Evolutionary conservation across 805 yeast species (phyloP).

Genomic region (Ogataea pini): DNA sequence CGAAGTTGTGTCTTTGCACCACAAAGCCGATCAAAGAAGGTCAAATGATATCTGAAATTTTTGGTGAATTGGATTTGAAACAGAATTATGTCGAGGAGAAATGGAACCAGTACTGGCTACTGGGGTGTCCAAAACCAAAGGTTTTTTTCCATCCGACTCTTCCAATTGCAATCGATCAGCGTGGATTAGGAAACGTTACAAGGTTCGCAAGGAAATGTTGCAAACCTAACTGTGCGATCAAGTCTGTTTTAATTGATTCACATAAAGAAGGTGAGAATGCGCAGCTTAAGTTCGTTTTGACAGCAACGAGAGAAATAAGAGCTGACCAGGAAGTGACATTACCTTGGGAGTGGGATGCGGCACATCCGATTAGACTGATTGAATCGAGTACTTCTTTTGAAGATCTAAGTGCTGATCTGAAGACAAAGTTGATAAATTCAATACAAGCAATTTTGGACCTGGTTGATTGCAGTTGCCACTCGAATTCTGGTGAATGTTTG

Average conservation of each 20-base stretch:
- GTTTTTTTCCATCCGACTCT: slow-evolving; percentile 57
- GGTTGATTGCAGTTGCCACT: slow-evolving; percentile 59
- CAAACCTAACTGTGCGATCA: slow-evolving; percentile 69
- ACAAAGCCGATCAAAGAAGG: slow-evolving; percentile 43
- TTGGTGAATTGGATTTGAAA: slow-evolving; percentile 74
- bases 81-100: slow-evolving; percentile 62
- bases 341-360: slow-evolving; percentile 86
- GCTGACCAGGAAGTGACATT: slow-evolving; percentile 73
- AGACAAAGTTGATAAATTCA: slow-evolving; percentile 56
- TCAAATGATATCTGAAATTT: slow-evolving; percentile 56
- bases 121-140: slow-evolving; percentile 69
- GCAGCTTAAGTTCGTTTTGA: slow-evolving; percentile 51
- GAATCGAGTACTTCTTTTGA: slow-evolving; percentile 51
- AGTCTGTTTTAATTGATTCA: slow-evolving; percentile 44
- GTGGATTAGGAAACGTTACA: slow-evolving; percentile 73
- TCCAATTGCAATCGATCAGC: slow-evolving; percentile 74
- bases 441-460: slow-evolving; percentile 62
- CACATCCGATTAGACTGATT: slow-evolving; percentile 70
- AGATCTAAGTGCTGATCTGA: slow-evolving; percentile 51
- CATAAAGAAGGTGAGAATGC: slow-evolving; percentile 21
- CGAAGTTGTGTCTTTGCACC: slow-evolving; percentile 63
- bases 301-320: slow-evolving; percentile 55
- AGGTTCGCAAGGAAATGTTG: slow-evolving; percentile 78
- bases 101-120: slow-evolving; percentile 71
- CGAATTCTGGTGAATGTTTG: slow-evolving; percentile 54